Percentiles rank a stretch among this genome's conserved stretches.
phyloP scores from a whole-genome alignment of 169 alveolate species.

The Babesia caballi region DNA sequence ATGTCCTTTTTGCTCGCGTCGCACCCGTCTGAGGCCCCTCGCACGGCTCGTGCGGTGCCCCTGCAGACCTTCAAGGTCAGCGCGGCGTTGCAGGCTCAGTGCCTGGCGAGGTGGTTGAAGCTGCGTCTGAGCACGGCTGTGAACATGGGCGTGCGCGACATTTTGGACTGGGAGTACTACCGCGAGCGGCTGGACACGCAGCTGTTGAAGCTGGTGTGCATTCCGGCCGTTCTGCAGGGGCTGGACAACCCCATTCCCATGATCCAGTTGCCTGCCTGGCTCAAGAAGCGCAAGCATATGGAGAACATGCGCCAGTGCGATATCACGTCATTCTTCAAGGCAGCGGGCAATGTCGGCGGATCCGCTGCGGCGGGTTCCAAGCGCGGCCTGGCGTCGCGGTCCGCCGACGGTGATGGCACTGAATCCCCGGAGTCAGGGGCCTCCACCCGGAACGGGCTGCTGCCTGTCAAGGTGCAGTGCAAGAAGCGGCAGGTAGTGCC shows the following conservation, averaged over 20 bases:
- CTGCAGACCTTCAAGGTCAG: constrained; percentile 87
- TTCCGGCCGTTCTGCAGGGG: constrained; percentile 95
- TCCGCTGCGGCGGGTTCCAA: not conserved
- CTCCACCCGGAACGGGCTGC: not conserved
- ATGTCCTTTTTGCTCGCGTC: constrained; percentile 89
- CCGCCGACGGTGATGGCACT: not conserved
- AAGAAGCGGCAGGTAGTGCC: not conserved
- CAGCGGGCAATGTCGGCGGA: not conserved
- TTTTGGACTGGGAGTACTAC: constrained; percentile 96
- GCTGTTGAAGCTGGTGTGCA: constrained; percentile 88
- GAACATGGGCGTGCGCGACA: constrained; percentile 85
- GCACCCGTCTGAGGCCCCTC: constrained; percentile 90
- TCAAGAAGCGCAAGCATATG: constrained; percentile 73
- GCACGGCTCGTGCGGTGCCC: constrained; percentile 96
- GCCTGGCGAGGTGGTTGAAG: constrained; percentile 80
- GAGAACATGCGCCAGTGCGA: constrained; percentile 53
- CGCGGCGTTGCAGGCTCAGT: constrained; percentile 71
- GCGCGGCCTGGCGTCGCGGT: not conserved
- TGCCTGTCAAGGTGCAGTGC: not conserved
- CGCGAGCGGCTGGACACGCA: constrained; percentile 91
- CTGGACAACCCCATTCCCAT: constrained; percentile 91
- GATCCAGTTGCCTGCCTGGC: constrained; percentile 94
- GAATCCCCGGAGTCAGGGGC: not conserved
- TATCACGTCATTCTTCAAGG: constrained; percentile 45
- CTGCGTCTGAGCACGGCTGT: constrained; percentile 80